These are phyloP conservation scores for Dryas integrifolia DNA, from an alignment of 331 rosid species.

Conservation along the genomic window DNA sequence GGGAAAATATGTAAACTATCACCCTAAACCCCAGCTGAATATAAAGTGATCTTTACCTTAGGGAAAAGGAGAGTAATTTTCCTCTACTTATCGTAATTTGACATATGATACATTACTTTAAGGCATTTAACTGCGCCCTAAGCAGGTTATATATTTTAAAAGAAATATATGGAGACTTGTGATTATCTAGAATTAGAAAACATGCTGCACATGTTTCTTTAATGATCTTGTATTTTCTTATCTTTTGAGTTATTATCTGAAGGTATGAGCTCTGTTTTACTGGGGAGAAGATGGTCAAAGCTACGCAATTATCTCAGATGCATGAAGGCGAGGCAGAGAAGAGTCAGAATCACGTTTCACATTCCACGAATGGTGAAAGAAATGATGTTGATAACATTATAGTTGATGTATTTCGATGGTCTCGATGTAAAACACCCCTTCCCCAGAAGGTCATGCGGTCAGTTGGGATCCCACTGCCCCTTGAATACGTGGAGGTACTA, in stretches of 20 bases:
- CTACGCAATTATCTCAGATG: constrained; percentile 43
- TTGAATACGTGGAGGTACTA: constrained; percentile 75
- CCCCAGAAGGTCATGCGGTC: constrained; percentile 80
- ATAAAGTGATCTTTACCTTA: too few species aligned
- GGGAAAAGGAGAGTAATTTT: too few species aligned
- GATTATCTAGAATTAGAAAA: not conserved
- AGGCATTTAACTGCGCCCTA: not conserved
- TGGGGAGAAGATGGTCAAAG: constrained; percentile 74
- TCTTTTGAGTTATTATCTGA: constrained; percentile 24
- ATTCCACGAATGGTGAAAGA: constrained; percentile 68
- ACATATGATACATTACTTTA: too few species aligned
- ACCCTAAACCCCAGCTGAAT: too few species aligned
- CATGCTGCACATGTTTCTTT: not conserved
- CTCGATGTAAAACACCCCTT: constrained; percentile 83
- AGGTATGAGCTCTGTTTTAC: constrained; percentile 91
- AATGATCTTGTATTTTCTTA: not conserved
- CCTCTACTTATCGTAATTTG: too few species aligned
- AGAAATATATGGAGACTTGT: too few species aligned
- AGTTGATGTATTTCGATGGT: constrained; percentile 85
- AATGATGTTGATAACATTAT: constrained; percentile 50
- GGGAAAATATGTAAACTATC: too few species aligned
- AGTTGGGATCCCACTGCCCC: constrained; percentile 83
- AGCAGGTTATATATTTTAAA: not conserved
- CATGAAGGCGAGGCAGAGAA: constrained; percentile 62
- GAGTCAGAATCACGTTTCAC: constrained; percentile 58